Evolutionary conservation across 2,329 filamentous ascomycete genomes (phyloP), one percentile per base, ranked within the genome.

Genomic region (Leptographium flavum): DNA sequence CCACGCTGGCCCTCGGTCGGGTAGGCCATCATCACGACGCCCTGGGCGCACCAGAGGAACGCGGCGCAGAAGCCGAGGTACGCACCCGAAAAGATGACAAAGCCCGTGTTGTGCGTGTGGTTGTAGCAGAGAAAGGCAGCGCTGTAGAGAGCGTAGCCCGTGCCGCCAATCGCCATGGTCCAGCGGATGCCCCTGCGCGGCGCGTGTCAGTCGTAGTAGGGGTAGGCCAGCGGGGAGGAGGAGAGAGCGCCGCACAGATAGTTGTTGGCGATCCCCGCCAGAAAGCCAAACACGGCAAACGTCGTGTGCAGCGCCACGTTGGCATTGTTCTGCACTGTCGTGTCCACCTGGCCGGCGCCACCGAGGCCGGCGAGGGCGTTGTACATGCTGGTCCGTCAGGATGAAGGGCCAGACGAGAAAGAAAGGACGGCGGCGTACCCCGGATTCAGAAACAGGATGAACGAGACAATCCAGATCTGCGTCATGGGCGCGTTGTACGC

Each of bases 21-120:
- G 35, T 49, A 49, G 5, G 47, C 28, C 76, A 92, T 87, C 79
- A 87, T 87, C 54, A 87, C 83, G 40, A 81, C 77, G 48, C 83
- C 82, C 62, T 87, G 82, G 0, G 81, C 83, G 33, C 78, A 79
- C 83, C 83, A 87, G 28, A 87, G 68, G 25, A 87, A 67, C 57
- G 80, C 83, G 36, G 83, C 83, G 56, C 81, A 86, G 47, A 83
- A 65, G 61, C 83, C 83, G 39, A 86, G 73, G 47, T 83, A 68
- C n/a, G 77, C 77, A 54, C 83, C 83, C 5, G 82, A 74, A 55
- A 86, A 85, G 53, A 81, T 74, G 56, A 77, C 76, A 62, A 83
- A 87, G 44, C 77, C 79, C 44, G 70, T 63, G 55, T 79, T 80
- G 43, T 66, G 45, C 14, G 68, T 81, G 62, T 84, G 78, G 54